Evolutionary conservation across 306 rosid species (phyloP).

Genomic region (Canavalia ensiformis): DNA sequence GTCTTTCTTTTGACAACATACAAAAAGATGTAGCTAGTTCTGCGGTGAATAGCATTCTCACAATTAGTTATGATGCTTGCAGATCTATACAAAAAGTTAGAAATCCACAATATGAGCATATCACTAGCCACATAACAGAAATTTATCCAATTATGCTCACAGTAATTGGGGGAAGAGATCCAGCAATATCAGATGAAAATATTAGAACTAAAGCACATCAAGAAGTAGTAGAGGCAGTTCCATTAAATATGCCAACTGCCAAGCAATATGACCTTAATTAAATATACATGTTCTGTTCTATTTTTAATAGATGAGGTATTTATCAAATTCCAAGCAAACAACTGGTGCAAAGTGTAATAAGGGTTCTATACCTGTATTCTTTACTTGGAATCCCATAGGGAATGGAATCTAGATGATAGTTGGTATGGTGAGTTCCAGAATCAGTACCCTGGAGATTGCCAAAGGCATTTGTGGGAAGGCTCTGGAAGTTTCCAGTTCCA

Average conservation of each 20-base stretch:
- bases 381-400: slow-evolving; percentile 79
- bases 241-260: not conserved
- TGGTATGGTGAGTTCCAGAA: slow-evolving; percentile 56
- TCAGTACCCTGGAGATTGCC: slow-evolving; percentile 48
- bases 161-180: not conserved
- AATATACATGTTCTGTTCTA: not conserved
- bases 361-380: slow-evolving; percentile 68
- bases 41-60: slow-evolving; percentile 11
- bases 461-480: slow-evolving; percentile 59
- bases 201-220: slow-evolving; percentile 10
- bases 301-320: not conserved
- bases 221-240: not conserved
- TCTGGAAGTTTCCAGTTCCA: slow-evolving; percentile 63
- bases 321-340: slow-evolving; percentile 22
- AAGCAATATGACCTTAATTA: not conserved
- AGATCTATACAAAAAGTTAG: slow-evolving; percentile 23
- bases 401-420: slow-evolving; percentile 70
- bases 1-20: slow-evolving; percentile 6
- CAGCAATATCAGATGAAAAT: slow-evolving; percentile 13
- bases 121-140: slow-evolving; percentile 20
- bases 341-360: slow-evolving; percentile 3
- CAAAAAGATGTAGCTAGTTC: slow-evolving; percentile 16
- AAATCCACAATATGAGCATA: slow-evolving; percentile 18
- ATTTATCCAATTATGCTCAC: not conserved
- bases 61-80: slow-evolving; percentile 27